phyloP scores from a whole-genome alignment of 1,284 basidiomycete genomes.

The Cutaneotrichosporon sp. region DNA sequence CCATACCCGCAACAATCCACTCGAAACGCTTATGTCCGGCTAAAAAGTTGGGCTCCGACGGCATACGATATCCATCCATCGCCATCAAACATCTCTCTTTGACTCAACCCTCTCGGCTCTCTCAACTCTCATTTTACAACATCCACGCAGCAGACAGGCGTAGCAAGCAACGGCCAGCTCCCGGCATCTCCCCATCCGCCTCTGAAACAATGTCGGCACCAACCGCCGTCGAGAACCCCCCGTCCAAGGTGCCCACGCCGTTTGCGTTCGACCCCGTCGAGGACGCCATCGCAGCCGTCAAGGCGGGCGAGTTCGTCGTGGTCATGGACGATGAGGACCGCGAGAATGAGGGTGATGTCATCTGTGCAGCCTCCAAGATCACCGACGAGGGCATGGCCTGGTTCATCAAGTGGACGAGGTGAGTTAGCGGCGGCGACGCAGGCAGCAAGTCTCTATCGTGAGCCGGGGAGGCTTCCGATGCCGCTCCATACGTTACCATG shows the following conservation, averaged over 20 bases:
- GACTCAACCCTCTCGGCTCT: no score
- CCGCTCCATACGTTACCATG: no score
- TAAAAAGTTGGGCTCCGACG: not conserved
- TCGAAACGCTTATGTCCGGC: not conserved
- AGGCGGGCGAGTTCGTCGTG: slow-evolving; percentile 79
- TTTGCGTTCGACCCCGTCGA: slow-evolving; percentile 65
- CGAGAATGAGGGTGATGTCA: slow-evolving; percentile 93
- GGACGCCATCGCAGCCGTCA: slow-evolving; percentile 72
- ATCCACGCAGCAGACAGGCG: no score
- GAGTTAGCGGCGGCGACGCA: no score
- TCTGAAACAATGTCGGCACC: slow-evolving; percentile 34
- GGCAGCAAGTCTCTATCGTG: no score
- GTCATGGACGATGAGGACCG: slow-evolving; percentile 92
- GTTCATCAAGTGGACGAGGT: slow-evolving; percentile 97
- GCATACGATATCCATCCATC: not conserved
- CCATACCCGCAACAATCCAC: not conserved
- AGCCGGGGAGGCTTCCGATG: no score
- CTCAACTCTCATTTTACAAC: no score
- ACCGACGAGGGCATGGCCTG: slow-evolving; percentile 98
- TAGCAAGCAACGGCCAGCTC: not conserved
- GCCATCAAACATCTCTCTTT: not conserved
- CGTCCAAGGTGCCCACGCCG: slow-evolving; percentile 30
- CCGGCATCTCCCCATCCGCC: not conserved
- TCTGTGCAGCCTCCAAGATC: slow-evolving; percentile 72
- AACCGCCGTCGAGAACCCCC: slow-evolving; percentile 19